Evolutionary conservation across 371 early-diverging fungal species (phyloP), one percentile per base, ranked within the genome.

Genomic region (Lichtheimia ramosa): DNA sequence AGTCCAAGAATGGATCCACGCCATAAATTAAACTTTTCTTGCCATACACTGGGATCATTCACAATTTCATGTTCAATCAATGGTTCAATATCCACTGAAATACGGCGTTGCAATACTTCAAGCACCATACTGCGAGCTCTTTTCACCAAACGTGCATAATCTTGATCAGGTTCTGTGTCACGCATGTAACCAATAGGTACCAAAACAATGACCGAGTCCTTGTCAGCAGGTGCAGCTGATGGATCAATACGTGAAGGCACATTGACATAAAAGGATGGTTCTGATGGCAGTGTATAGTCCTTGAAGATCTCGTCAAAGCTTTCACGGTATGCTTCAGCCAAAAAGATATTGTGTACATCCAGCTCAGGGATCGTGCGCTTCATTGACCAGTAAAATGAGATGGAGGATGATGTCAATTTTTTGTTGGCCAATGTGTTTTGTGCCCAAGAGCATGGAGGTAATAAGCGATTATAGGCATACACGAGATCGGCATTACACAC

Each of bases 361-460:
- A 87, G 58, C 48, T 75, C 68, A 15, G 73, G 65, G 7, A 87
- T 63, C 42, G 67, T 74, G 25, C 61, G 64, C 10, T 73, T 67
- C 61, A 87, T 56, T 34, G 83, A 83, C 86, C 88, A 87, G 62
- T 87, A 87, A 51, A 87, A 84, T 2, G 76, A 75, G 53, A 87
- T 79, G 3, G 84, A 81, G 2, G 85, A 85, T 14, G 82, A 85
- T 6, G 88, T 85, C 14, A 77, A 57, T 48, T 83, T 82, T 59
- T 81, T 74, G 48, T 67, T 62, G 5, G 71, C 76, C 24, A 73
- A 40, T 2, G 76, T 63, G 5, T 70, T 70, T 39, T 54, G 62
- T 24, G 75, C 69, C 73, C 79, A 83, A n/a, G 49, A 28, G 43
- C 75, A 81, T 20, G 80, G 76, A 5, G 83, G 86, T 7, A 86